These are phyloP conservation scores for Arthrinium phaeospermum DNA, from an alignment of 2,329 filamentous ascomycete genomes.

Conservation along the genomic window DNA sequence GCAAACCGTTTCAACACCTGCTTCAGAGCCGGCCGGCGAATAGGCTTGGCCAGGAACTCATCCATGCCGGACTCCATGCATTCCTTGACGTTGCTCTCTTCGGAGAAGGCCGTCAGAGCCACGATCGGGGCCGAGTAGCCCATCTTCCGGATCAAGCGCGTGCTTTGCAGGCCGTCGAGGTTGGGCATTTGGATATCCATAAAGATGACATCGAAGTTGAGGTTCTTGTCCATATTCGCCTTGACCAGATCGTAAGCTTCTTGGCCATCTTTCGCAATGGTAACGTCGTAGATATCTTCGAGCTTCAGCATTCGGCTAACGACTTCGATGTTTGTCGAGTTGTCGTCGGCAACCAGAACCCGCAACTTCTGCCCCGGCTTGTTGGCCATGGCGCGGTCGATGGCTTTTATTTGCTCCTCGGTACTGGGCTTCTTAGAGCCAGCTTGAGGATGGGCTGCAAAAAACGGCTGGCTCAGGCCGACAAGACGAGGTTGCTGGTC, in stretches of 20 bases:
- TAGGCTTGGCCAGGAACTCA: conserved; percentile 80
- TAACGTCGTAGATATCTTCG: conserved; percentile 84
- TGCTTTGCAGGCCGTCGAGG: conserved; percentile 86
- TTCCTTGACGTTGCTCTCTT: conserved; percentile 87
- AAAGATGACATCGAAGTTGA: conserved; percentile 85
- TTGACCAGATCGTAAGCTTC: conserved; percentile 89
- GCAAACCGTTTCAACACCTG: conserved; percentile 85
- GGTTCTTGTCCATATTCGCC: conserved; percentile 74
- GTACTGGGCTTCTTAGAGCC: conserved; percentile 44
- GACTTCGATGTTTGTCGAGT: conserved; percentile 63
- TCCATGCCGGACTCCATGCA: conserved; percentile 92
- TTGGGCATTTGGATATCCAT: conserved; percentile 98
- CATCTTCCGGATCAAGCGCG: conserved; percentile 81
- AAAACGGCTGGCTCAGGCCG: conserved; percentile 84
- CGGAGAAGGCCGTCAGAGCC: conserved; percentile 86
- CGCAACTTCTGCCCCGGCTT: conserved; percentile 71
- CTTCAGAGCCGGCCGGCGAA: conserved; percentile 83
- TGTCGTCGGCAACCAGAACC: conserved; percentile 82
- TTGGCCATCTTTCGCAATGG: conserved; percentile 83
- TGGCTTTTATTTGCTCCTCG: conserved; percentile 67
- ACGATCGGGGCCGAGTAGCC: conserved; percentile 90
- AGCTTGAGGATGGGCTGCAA: conserved; percentile 53
- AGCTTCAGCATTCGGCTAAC: conserved; percentile 72
- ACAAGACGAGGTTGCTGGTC: conserved; percentile 79
- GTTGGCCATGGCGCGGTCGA: conserved; percentile 67